Evolutionary conservation across 164 flowering plant genomes (phyloP), one percentile per base, ranked within the genome.

Genomic region (Paratinospora sagittata): DNA sequence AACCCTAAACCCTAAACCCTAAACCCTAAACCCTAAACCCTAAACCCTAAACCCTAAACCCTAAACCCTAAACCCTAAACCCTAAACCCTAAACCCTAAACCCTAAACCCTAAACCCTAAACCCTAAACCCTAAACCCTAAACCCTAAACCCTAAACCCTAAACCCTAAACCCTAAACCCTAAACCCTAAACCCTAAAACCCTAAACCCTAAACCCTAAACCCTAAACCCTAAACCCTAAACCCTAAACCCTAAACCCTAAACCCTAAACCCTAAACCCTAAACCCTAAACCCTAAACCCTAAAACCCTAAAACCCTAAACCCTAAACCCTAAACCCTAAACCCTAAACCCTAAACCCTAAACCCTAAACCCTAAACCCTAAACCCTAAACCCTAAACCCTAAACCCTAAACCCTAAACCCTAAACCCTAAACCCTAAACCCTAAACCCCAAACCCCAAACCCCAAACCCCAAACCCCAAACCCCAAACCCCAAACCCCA

Each of bases 211-310:
- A n/a, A n/a, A n/a, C n/a, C 73, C 73, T 61, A 61, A 70, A 70
- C 73, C 73, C 73, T 37, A 70, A 70, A 70, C 73, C 73, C 73
- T 70, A 70, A 70, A 70, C 66, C 73, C 73, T 36, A 60, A 70
- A 60, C 66, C 73, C 73, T 60, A 60, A 70, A n/a, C n/a, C 73
- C 73, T 66, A 61, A 70, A 70, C 61, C 73, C 73, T 66, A 36
- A 70, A 70, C 61, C 73, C 73, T 66, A 36, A 70, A 70, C 61
- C 73, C 66, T 66, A 61, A 74, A 74, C 76, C 72, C 72, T 74
- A 74, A 74, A 74, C 76, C 72, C 72, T 74, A 74, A 74, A 74
- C 76, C 76, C 72, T 69, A 74, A 74, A 74, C 76, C 76, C 72
- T 68, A 73, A 74, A 73, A 73, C 70, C 75, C 75, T 67, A 67